Conservation (phyloP, 225 moss, liverwort and hornwort genomes). For the Pseudisothecium myosuroides region DNA sequence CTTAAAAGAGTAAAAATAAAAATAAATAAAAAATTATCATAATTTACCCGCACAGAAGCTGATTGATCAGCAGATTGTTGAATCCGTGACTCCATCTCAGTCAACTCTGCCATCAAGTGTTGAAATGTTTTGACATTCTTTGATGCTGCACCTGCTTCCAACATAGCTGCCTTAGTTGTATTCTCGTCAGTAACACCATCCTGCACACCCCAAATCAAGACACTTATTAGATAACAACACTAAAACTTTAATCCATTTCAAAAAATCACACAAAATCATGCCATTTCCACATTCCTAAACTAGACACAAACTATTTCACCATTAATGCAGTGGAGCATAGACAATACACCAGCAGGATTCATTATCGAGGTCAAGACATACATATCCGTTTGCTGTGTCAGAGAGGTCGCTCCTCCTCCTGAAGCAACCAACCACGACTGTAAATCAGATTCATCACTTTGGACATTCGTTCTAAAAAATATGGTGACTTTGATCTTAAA, state of each 20-base stretch:
- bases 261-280: background rate
- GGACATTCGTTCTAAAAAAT: background rate
- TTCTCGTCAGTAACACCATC: conserved; percentile 12
- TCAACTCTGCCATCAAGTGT: conserved; percentile 28
- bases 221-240: background rate
- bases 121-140: conserved; percentile 20
- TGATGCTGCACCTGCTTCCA: conserved; percentile 7
- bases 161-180: background rate
- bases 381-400: background rate
- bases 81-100: conserved; percentile 41
- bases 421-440: conserved; percentile 4
- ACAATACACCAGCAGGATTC: background rate
- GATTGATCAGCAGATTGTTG: conserved; percentile 45
- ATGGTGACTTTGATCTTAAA: background rate
- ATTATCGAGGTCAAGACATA: background rate
- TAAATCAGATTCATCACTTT: background rate
- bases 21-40: background rate
- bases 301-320: background rate
- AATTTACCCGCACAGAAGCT: conserved; percentile 37
- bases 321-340: background rate
- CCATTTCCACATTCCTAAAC: background rate
- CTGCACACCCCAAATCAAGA: conserved; percentile 6
- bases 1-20: background rate
- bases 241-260: background rate
- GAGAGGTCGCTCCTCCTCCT: conserved; percentile 15